These are phyloP conservation scores for Calonectria naviculata DNA, from an alignment of 2,329 filamentous ascomycete genomes.

Conservation along the genomic window DNA sequence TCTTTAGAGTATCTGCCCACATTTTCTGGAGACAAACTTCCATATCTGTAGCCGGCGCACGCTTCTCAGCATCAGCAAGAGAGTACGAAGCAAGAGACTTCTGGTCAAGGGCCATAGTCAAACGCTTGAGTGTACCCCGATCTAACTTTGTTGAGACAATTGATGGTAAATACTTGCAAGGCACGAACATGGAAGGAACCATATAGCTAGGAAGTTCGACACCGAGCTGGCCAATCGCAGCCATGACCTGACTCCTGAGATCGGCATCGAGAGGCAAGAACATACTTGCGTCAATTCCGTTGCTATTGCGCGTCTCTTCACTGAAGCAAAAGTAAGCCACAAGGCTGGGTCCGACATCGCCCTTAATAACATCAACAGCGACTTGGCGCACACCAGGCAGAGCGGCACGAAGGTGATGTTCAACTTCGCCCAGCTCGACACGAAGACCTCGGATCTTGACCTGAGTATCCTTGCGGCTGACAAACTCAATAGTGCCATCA, in stretches of 20 bases:
- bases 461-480: conserved; percentile 56
- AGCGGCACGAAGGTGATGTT: conserved; percentile 16
- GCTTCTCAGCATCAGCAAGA: conserved; percentile 1
- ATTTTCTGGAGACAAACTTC: conserved; percentile 38
- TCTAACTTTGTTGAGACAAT: conserved; percentile 26
- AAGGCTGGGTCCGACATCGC: neutral
- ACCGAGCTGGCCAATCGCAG: neutral
- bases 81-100: conserved; percentile 22
- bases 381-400: neutral
- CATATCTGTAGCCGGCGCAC: neutral
- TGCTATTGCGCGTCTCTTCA: neutral
- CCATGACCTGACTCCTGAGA: neutral
- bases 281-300: neutral
- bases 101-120: conserved; percentile 12
- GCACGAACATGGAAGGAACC: conserved; percentile 26
- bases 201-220: conserved; percentile 25
- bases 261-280: neutral
- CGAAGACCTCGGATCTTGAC: conserved; percentile 66
- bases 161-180: neutral
- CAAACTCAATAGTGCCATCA: neutral
- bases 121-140: neutral
- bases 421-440: conserved; percentile 28
- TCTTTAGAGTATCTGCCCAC: conserved; percentile 44
- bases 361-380: conserved; percentile 2
- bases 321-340: neutral